Base-by-base conservation (phyloP, 495 filamentous ascomycete species). In the Oleoguttula mirabilis region DNA sequence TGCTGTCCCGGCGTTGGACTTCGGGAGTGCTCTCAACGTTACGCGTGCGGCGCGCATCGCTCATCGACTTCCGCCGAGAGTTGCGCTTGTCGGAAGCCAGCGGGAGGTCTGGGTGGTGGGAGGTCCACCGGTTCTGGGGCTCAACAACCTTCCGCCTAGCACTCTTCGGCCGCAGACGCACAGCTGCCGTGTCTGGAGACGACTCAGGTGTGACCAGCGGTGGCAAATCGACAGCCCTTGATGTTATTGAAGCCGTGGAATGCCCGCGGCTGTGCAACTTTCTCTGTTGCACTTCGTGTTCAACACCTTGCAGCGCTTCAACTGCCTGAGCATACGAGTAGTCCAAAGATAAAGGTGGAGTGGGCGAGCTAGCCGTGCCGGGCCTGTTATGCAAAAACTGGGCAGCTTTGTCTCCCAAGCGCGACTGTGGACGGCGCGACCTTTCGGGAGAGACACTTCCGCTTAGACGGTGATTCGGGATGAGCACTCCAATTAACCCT, bases 1-100 rank as follows among this genome's bases (percentile, higher is more conserved):
- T 75, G 6, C 84, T 90, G 62, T 96, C 90, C 17, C 38, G 10
- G 4, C 41, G 50, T 27, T 28, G 19, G 4, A 44, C 4, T 10
- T 28, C 31, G 4, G 30, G 20, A n/a, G 37, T 40, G 11, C 36
- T 27, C 8, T 48, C 45, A 4, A 19, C 15, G 16, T 28, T 10
- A 7, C 31, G 44, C 28, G 33, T 32, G 11, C 36, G 14, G 1
- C 45, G 45, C 15, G 45, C 44, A 45, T 48, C 49, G 24, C 43
- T 52, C 33, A 46, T 52, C 11, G 49, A 52, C 27, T 44, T 52
- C 19, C 49, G 36, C 21, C 49, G 31, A 31, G 27, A 35, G 19
- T 43, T 45, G 20, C 38, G 17, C 37, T 30, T 39, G 30, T 62
- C 57, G 21, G 40, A 45, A 17, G 55, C 51, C 1, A 56, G 28